These are phyloP conservation scores for Tieghemiomyces parasiticus DNA, from an alignment of 192 early-diverging fungal species.

Conservation along the genomic window DNA sequence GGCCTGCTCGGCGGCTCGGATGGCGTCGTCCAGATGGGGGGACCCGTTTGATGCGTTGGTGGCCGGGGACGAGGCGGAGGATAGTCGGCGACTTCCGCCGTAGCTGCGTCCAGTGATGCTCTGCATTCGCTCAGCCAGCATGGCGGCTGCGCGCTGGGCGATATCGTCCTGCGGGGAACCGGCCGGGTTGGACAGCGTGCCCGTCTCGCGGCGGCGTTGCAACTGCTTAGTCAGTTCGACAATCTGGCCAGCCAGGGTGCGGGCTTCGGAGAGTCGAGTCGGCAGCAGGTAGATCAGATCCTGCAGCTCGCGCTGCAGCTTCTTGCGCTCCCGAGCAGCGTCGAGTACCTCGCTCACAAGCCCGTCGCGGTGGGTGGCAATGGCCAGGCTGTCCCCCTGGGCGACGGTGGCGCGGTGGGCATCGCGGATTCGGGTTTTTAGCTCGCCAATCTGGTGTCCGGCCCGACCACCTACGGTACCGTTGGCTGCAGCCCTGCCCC, in stretches of 20 bases:
- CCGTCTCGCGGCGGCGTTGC: not conserved
- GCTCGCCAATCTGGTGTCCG: slow-evolving; percentile 23
- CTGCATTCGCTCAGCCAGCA: slow-evolving; percentile 7
- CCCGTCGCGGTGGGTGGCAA: not conserved
- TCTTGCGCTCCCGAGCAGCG: not conserved
- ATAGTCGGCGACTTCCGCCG: too few species aligned
- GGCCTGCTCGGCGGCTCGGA: not conserved
- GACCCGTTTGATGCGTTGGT: not conserved
- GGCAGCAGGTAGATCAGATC: slow-evolving; percentile 1
- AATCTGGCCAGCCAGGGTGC: slow-evolving; percentile 1
- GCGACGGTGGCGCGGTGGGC: slow-evolving; percentile 14
- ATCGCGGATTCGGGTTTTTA: slow-evolving; percentile 26
- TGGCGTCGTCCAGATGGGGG: not conserved
- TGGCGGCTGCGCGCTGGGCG: slow-evolving; percentile 1
- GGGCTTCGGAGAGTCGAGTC: slow-evolving; percentile 3
- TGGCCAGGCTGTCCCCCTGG: not conserved
- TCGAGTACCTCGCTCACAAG: not conserved
- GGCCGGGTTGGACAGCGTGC: not conserved
- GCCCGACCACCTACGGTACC: not conserved
- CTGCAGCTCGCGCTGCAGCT: slow-evolving; percentile 1
- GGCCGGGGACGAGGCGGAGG: not conserved
- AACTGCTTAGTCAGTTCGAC: not conserved
- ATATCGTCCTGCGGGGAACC: not conserved
- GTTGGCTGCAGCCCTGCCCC: not conserved
- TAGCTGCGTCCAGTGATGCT: not conserved